A percentile compares a stretch with the other conserved stretches of the same genome.
Evolutionary conservation across 2,329 filamentous ascomycete genomes (phyloP).

Genomic region (Colletotrichum sp.): DNA sequence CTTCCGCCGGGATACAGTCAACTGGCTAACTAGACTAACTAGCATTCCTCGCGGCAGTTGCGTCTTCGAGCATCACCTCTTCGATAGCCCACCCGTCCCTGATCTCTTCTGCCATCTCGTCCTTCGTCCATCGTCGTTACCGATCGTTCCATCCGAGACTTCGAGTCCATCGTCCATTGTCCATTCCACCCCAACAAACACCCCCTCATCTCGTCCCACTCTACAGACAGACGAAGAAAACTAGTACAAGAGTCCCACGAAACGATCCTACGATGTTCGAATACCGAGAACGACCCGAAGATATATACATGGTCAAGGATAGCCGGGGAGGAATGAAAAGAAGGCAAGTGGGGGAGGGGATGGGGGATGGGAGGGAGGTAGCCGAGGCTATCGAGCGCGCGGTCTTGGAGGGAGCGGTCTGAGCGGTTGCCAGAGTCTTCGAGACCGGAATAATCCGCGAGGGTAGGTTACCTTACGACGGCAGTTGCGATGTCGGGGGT

Average conservation of each 20-base stretch:
- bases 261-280: neutral
- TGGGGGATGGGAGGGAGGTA: neutral
- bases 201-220: neutral
- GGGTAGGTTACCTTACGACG: neutral
- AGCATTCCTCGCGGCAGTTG: neutral
- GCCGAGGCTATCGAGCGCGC: neutral
- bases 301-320: neutral
- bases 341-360: neutral
- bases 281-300: neutral
- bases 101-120: neutral
- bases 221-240: neutral
- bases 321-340: neutral
- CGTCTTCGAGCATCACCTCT: neutral
- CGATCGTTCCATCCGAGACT: neutral
- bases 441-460: neutral
- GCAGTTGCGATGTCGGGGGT: neutral
- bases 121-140: neutral
- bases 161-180: neutral
- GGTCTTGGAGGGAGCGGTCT: neutral
- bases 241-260: neutral
- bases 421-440: neutral
- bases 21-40: neutral
- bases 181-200: neutral
- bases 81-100: neutral
- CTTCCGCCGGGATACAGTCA: neutral